Evolutionary conservation across 805 yeast species (phyloP).

Genomic region (Debaryomyces hansenii): DNA sequence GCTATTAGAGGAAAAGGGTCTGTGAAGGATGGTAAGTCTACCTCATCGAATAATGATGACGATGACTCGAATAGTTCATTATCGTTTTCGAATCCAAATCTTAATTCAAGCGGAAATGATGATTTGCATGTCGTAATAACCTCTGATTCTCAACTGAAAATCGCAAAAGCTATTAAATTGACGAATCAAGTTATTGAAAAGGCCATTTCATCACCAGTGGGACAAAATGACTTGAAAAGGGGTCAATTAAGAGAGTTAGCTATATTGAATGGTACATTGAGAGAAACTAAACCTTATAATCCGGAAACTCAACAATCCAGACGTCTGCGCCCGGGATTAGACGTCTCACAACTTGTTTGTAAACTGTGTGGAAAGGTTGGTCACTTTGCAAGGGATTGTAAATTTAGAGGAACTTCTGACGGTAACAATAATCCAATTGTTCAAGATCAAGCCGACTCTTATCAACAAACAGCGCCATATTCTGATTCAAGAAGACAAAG

Average conservation of each 20-base stretch:
- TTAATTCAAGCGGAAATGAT: constrained; percentile 43
- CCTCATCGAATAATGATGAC: constrained; percentile 54
- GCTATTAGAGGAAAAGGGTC: constrained; percentile 96
- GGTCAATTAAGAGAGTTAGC: constrained; percentile 92
- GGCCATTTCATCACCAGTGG: constrained; percentile 88
- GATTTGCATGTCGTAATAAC: constrained; percentile 87
- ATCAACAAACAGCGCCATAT: background rate
- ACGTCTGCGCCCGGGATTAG: constrained; percentile 28
- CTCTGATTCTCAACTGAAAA: constrained; percentile 76
- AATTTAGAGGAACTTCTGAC: constrained; percentile 35
- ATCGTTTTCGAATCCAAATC: constrained; percentile 21
- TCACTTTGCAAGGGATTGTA: constrained; percentile 88
- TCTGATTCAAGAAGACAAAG: constrained; percentile 4
- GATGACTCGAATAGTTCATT: constrained; percentile 17
- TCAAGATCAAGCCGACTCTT: background rate
- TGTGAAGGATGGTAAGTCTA: constrained; percentile 81
- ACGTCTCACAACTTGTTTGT: constrained; percentile 62
- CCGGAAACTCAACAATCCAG: constrained; percentile 29
- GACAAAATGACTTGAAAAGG: constrained; percentile 87
- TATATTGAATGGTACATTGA: constrained; percentile 86
- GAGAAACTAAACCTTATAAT: constrained; percentile 68
- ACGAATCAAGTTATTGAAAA: constrained; percentile 76
- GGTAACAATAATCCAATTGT: background rate
- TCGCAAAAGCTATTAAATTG: constrained; percentile 70
- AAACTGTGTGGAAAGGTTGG: constrained; percentile 79